Percentiles rank a stretch among this genome's conserved stretches.
These are phyloP conservation scores for Lactarius deliciosus DNA, from an alignment of 768 basidiomycete species.

Conservation along the genomic window DNA sequence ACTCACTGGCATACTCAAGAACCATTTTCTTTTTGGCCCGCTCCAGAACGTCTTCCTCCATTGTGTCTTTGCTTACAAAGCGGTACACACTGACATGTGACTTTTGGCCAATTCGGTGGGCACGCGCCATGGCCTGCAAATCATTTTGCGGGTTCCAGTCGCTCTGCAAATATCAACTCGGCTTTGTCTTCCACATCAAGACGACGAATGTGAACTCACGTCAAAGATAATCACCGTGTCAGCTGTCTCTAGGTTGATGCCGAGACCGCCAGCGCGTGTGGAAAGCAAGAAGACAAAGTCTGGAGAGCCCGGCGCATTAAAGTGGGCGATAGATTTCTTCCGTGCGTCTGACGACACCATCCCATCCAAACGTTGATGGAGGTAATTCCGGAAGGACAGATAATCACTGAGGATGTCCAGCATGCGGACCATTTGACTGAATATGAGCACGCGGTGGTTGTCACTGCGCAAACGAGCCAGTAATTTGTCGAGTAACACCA, in stretches of 20 bases:
- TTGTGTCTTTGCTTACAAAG: slow-evolving; percentile 98
- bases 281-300: slow-evolving; percentile 98
- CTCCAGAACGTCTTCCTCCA: slow-evolving; percentile 98
- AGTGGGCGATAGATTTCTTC: slow-evolving; percentile 96
- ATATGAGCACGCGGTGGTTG: slow-evolving; percentile 95
- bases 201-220: slow-evolving; percentile 48
- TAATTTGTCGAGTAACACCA: slow-evolving; percentile 97
- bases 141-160: slow-evolving; percentile 99
- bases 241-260: slow-evolving; percentile 98
- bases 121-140: slow-evolving; percentile 98
- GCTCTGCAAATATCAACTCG: slow-evolving; percentile 53
- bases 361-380: slow-evolving; percentile 93
- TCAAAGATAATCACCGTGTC: slow-evolving; percentile 99
- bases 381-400: slow-evolving; percentile 85
- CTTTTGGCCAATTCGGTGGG: slow-evolving; percentile 98
- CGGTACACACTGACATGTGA: slow-evolving; percentile 98
- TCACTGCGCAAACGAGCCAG: slow-evolving; percentile 86
- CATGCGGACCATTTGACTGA: slow-evolving; percentile 99
- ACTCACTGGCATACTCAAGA: slow-evolving; percentile 96
- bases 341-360: slow-evolving; percentile 91
- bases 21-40: slow-evolving; percentile 99
- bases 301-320: slow-evolving; percentile 87
- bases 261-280: slow-evolving; percentile 94
- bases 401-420: slow-evolving; percentile 98
- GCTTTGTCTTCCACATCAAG: slow-evolving; percentile 14